A percentile compares a stretch with the other conserved stretches of the same genome.
Evolutionary conservation across 1,284 basidiomycete genomes (phyloP).

Genomic region (Pisolithus thermaeus): DNA sequence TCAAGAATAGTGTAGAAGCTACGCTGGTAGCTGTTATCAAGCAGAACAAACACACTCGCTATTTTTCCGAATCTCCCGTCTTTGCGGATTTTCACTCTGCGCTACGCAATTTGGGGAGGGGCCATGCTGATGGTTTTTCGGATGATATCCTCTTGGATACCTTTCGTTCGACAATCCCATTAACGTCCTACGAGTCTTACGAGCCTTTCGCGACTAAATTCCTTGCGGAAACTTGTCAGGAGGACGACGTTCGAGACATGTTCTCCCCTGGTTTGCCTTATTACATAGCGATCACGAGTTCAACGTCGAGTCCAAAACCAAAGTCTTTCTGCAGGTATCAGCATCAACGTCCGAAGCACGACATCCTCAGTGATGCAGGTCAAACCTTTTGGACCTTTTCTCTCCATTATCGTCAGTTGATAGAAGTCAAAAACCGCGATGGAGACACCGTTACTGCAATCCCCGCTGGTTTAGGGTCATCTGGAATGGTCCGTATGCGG

Average conservation of each 20-base stretch:
- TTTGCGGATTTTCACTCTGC: background rate
- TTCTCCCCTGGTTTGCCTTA: constrained; percentile 1
- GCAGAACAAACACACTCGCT: constrained; percentile 10
- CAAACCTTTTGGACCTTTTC: background rate
- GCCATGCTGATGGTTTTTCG: background rate
- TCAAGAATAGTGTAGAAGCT: constrained; percentile 3
- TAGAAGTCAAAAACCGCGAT: background rate
- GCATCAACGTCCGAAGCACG: background rate
- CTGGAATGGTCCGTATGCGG: background rate
- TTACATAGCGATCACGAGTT: constrained; percentile 4
- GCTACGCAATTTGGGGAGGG: background rate
- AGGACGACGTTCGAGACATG: background rate
- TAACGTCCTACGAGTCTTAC: background rate
- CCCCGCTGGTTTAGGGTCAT: background rate
- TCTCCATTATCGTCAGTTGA: background rate
- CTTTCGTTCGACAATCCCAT: background rate
- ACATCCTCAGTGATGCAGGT: background rate
- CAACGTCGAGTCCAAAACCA: constrained; percentile 2
- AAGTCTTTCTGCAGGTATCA: constrained; percentile 6
- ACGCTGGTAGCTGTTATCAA: constrained; percentile 4
- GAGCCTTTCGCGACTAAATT: background rate
- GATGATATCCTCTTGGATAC: background rate
- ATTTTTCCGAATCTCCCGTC: constrained; percentile 4
- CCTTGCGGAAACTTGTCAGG: background rate
- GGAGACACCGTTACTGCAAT: background rate